Base-by-base conservation (phyloP, 352 stramenopile species). In the Phytophthora citrophthora region DNA sequence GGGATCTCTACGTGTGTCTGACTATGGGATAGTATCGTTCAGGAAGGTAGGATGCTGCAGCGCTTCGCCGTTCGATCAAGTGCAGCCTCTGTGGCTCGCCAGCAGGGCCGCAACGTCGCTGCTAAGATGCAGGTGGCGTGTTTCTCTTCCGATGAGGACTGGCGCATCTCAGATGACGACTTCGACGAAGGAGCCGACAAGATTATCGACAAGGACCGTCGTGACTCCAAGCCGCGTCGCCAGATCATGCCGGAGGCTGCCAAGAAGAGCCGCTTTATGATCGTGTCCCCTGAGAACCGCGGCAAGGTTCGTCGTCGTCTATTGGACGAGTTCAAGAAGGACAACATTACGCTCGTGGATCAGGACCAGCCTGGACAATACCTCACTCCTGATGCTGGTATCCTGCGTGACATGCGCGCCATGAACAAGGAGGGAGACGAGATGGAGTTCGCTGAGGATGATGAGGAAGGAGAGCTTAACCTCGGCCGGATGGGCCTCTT, bases 251-350 rank as follows among this genome's bases (percentile, higher is more conserved):
- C 85, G 2, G 83, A 86, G 54, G 85, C 83, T 20, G 83, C 86
- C 38, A 79, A 74, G 56, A 91, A 92, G 76, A 90, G 72, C 67
- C 85, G 83, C 51, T 94, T 91, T 67, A 86, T 89, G 76, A 66
- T 69, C 13, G 72, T 94, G 38, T 62, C 83, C 8, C 86, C 86
- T 9, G 83, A 94, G 66, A 91, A 92, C 69, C 77, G 79, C 49
- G 83, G 83, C 62, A 88, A 90, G 56, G 78, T 90, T 61, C 86
- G 86, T 72, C 86, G 86, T 20, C 81, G 82, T 32, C 77, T 94
- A 16, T 64, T 94, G 46, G 82, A 94, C 54, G 81, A 91, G 73
- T 92, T 91, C 72, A 90, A 91, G 63, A 83, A 86, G 63, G 77
- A 87, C 44, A 64, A 84, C 39, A 71, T 94, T 55, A 74, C 77